Evolutionary conservation across 2,329 filamentous ascomycete species (phyloP).

Genomic region (Aspergillus sp.): DNA sequence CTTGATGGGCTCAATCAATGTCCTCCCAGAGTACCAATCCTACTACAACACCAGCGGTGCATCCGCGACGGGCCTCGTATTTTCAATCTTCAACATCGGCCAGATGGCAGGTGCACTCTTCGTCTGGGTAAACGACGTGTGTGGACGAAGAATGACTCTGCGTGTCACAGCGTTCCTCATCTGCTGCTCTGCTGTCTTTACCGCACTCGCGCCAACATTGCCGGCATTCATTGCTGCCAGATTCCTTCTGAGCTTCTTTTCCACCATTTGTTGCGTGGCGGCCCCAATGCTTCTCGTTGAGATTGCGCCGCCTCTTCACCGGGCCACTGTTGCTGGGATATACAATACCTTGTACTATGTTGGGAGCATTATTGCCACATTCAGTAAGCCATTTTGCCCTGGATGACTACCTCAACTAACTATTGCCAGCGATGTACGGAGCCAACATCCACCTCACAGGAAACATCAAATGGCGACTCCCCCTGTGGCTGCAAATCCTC

Average conservation of each 20-base stretch:
- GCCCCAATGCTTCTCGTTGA: constrained; percentile 12
- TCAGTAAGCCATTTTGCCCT: too few species aligned
- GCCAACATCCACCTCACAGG: constrained; percentile 8
- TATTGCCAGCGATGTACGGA: constrained; percentile 7
- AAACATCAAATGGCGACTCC: constrained; percentile 9
- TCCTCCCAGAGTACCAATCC: constrained; percentile 8
- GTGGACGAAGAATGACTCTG: background rate
- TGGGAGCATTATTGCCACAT: constrained; percentile 9
- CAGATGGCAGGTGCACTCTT: constrained; percentile 7
- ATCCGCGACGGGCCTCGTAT: constrained; percentile 4
- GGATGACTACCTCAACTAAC: too few species aligned
- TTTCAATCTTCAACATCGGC: constrained; percentile 10
- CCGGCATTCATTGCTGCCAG: constrained; percentile 4
- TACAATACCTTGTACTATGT: constrained; percentile 11
- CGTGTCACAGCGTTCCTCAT: background rate
- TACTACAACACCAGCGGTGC: constrained; percentile 6
- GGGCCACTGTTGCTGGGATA: constrained; percentile 6
- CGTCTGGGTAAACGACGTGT: constrained; percentile 5
- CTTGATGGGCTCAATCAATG: constrained; percentile 12
- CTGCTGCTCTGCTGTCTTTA: constrained; percentile 6
- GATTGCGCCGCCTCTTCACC: constrained; percentile 7
- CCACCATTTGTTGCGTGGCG: constrained; percentile 6
- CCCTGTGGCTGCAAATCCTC: constrained; percentile 8
- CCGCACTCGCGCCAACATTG: background rate
- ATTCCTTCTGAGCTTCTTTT: constrained; percentile 10